phyloP scores from a whole-genome alignment of 176 grass and related monocot genomes.

The Eremochloa ophiuroides region DNA sequence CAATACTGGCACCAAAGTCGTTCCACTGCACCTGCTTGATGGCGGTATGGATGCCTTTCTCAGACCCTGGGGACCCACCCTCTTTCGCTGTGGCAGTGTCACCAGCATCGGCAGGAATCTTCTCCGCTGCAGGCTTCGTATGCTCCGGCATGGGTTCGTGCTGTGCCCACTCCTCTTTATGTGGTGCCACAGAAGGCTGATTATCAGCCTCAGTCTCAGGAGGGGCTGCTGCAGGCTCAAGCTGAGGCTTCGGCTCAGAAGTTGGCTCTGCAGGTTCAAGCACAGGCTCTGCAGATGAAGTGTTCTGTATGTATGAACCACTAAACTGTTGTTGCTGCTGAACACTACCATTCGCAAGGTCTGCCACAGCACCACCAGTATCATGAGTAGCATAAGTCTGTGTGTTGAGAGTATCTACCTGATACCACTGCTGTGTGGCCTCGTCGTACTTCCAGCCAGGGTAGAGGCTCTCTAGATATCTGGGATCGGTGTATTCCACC shows the following conservation, averaged over 20 bases:
- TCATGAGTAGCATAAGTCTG: slow-evolving; percentile 16
- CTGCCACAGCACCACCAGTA: neutral
- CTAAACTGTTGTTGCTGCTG: slow-evolving; percentile 31
- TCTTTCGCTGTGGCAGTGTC: neutral
- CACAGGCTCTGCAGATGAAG: slow-evolving; percentile 20
- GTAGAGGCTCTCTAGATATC: slow-evolving; percentile 27
- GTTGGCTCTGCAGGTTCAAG: neutral
- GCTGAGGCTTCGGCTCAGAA: neutral
- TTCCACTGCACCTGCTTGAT: slow-evolving; percentile 93
- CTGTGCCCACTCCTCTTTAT: neutral
- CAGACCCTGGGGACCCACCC: slow-evolving; percentile 16
- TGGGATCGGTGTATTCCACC: neutral
- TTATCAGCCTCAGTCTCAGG: neutral
- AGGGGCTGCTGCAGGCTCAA: neutral
- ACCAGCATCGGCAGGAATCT: neutral
- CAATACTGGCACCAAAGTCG: slow-evolving; percentile 34
- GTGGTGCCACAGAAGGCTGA: neutral
- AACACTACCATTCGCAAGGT: neutral
- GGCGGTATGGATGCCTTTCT: slow-evolving; percentile 31
- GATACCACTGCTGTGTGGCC: slow-evolving; percentile 68
- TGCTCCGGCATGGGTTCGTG: neutral
- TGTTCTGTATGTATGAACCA: slow-evolving; percentile 41
- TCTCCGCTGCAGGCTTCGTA: neutral
- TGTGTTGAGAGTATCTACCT: slow-evolving; percentile 33
- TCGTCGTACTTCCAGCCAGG: slow-evolving; percentile 79